Percentiles rank a stretch among this genome's conserved stretches.
phyloP scores from a whole-genome alignment of 495 filamentous ascomycete species.

The Hypoxylon perforatum region DNA sequence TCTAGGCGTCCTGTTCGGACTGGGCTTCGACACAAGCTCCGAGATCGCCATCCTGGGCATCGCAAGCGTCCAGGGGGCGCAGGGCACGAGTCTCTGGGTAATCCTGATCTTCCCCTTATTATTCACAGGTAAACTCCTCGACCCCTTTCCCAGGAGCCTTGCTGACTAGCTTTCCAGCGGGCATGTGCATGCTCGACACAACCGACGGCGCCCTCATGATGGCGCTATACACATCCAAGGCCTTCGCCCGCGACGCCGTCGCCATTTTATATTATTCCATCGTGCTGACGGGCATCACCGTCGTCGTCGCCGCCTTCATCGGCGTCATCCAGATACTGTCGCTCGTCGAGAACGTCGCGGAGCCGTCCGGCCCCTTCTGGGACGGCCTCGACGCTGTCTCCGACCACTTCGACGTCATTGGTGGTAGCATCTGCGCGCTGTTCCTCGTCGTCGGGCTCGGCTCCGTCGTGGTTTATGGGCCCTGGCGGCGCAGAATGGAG shows the following conservation, averaged over 20 bases:
- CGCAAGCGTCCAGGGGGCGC: slow-evolving; percentile 82
- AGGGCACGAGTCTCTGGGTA: slow-evolving; percentile 91
- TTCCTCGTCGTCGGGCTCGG: slow-evolving; percentile 81
- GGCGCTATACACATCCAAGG: slow-evolving; percentile 84
- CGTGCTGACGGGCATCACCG: slow-evolving; percentile 84
- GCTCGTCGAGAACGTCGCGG: slow-evolving; percentile 76
- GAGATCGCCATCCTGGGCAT: slow-evolving; percentile 95
- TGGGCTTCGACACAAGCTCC: slow-evolving; percentile 95
- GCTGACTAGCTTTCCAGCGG: slow-evolving; percentile 62
- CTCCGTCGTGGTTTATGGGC: slow-evolving; percentile 77
- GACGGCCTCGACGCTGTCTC: slow-evolving; percentile 79
- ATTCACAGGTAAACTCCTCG: slow-evolving; percentile 74
- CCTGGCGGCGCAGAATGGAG: slow-evolving; percentile 71
- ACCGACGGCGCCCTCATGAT: slow-evolving; percentile 96
- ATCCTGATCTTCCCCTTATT: slow-evolving; percentile 92
- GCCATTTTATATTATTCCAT: slow-evolving; percentile 96
- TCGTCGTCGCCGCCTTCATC: slow-evolving; percentile 87
- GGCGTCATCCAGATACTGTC: slow-evolving; percentile 86
- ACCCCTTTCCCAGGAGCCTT: neutral
- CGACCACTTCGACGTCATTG: slow-evolving; percentile 88
- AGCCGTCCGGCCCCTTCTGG: slow-evolving; percentile 84
- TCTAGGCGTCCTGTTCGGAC: slow-evolving; percentile 87
- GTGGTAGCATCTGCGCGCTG: slow-evolving; percentile 82
- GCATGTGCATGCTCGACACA: slow-evolving; percentile 92
- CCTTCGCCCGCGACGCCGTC: slow-evolving; percentile 78